Percentiles rank a stretch among this genome's conserved stretches.
Conservation (phyloP, 73 alveolate species). For the Loxodes magnus region DNA sequence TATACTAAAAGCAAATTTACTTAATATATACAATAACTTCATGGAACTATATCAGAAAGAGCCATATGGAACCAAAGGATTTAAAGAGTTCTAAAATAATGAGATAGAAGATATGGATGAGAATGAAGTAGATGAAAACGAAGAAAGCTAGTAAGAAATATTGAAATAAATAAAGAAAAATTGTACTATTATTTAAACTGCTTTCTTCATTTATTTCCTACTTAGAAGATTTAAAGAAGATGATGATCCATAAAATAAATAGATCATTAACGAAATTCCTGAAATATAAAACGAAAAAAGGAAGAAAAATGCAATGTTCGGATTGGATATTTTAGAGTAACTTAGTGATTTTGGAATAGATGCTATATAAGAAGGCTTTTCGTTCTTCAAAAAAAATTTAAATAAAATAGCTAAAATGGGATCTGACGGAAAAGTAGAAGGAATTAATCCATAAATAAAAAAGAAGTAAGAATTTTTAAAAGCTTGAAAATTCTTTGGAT, state of each 20-base stretch:
- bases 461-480: constrained; percentile 11
- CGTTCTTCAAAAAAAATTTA: constrained; percentile 12
- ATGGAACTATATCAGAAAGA: constrained; percentile 18
- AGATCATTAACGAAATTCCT: constrained; percentile 22
- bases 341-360: constrained; percentile 28
- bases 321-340: constrained; percentile 27
- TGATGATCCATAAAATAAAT: constrained; percentile 12
- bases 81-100: neutral
- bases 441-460: constrained; percentile 24
- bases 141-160: constrained; percentile 10
- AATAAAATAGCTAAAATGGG: constrained; percentile 24
- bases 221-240: constrained; percentile 9
- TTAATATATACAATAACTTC: constrained; percentile 16
- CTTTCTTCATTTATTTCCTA: constrained; percentile 24
- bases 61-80: constrained; percentile 9
- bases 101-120: neutral
- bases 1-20: constrained; percentile 20
- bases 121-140: constrained; percentile 10
- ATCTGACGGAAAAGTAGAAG: constrained; percentile 16
- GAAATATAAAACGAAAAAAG: constrained; percentile 17
- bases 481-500: constrained; percentile 9
- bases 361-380: constrained; percentile 4
- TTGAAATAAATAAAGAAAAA: constrained; percentile 5
- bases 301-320: constrained; percentile 22
- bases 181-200: constrained; percentile 28